Conservation (phyloP, 495 filamentous ascomycete species). For the Daldinia decipiens region DNA sequence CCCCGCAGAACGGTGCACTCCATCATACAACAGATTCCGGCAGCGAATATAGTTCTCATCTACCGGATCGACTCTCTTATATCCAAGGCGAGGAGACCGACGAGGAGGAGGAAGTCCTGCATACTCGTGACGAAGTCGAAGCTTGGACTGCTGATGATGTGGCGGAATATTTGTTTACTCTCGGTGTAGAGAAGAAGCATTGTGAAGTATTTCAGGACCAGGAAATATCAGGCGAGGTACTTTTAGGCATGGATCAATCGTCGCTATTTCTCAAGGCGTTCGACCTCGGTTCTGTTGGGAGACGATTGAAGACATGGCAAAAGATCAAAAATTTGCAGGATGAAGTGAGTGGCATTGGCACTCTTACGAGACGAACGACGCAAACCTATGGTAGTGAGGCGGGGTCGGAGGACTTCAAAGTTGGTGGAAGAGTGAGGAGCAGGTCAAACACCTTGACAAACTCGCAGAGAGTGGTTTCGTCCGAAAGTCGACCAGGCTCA, state of each 20-base stretch:
- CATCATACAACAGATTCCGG: slow-evolving; percentile 80
- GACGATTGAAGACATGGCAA: slow-evolving; percentile 92
- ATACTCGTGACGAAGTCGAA: slow-evolving; percentile 72
- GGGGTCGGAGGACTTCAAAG: slow-evolving; percentile 59
- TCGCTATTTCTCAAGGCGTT: slow-evolving; percentile 95
- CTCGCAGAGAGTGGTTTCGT: slow-evolving; percentile 68
- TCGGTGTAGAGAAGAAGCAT: slow-evolving; percentile 82
- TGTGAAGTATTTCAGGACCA: slow-evolving; percentile 95
- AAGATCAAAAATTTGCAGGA: slow-evolving; percentile 90
- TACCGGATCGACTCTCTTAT: slow-evolving; percentile 83
- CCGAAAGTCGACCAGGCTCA: slow-evolving; percentile 52
- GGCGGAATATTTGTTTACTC: slow-evolving; percentile 82
- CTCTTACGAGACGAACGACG: slow-evolving; percentile 56
- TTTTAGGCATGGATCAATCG: slow-evolving; percentile 93
- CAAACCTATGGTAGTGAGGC: slow-evolving; percentile 64
- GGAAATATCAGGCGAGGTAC: slow-evolving; percentile 92
- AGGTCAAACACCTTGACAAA: slow-evolving; percentile 76
- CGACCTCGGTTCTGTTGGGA: slow-evolving; percentile 89
- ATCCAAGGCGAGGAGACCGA: slow-evolving; percentile 90
- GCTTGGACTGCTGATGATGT: slow-evolving; percentile 82
- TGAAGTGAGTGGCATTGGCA: slow-evolving; percentile 66
- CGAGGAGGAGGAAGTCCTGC: slow-evolving; percentile 67
- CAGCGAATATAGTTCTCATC: slow-evolving; percentile 86
- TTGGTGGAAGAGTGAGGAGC: slow-evolving; percentile 51
- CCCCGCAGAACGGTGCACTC: slow-evolving; percentile 60